Evolutionary conservation across 768 basidiomycete species (phyloP), one percentile per base, ranked within the genome.

Genomic region (Gloeopeniophorella convolvens): DNA sequence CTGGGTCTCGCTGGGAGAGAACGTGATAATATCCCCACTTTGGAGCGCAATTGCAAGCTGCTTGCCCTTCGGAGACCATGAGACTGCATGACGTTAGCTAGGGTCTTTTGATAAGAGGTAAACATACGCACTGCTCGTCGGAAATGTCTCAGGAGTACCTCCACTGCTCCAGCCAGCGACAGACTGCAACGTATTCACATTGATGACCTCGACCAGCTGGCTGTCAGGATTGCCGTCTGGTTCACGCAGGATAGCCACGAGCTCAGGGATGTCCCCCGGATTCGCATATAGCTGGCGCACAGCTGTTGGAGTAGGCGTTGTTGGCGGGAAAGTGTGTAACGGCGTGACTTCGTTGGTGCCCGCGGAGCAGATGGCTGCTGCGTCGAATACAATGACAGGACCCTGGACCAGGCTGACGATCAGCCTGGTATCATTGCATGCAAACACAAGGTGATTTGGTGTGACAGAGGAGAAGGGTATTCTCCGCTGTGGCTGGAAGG

Each of bases 51-150:
- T 76, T 1, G 85, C 86, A 34, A 91, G 71, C 48, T 90, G 88
- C 62, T 88, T 91, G 37, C 88, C 89, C 63, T 88, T 89, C 1
- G 88, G 85, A 3, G 88, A 90, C 88, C 89, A 91, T 11, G 84
- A 77, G 8, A 83, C 89, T 90, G 49, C 10, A 45, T 37, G 45
- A 20, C 8, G 15, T 55, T 15, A 45, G 30, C 56, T 42, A 59
- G 58, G 23, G 18, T 39, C 47, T 28, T 37, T 45, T 39, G 28
- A 0, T 3, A 5, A 24, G 27, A 43, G 20, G 42, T 34, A 46
- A 30, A 18, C 16, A 34, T n/a, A 70, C 82, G 50, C 48, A 87
- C 86, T 71, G 50, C 81, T 75, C 8, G 75, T 75, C 1, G 83
- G 82, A 26, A 70, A 72, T 24, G 74, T 72, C 48, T 75, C 72